Percentiles rank a stretch among this genome's conserved stretches.
phyloP scores from a whole-genome alignment of 352 stramenopile genomes.

The Poterioochromonas sp. region DNA sequence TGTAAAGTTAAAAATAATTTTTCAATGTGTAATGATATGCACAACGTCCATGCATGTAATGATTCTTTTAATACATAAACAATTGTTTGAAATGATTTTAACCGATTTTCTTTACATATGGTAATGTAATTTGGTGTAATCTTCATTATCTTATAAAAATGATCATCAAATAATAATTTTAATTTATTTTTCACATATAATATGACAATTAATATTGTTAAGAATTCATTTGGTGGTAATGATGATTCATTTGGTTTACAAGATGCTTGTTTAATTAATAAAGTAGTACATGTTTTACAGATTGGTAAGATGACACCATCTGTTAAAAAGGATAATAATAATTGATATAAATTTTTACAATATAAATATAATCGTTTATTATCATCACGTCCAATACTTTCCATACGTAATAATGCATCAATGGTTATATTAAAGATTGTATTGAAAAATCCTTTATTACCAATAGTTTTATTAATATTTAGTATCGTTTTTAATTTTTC shows the following conservation, averaged over 20 bases:
- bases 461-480: background rate
- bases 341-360: constrained; percentile 27
- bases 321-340: background rate
- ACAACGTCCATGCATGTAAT: constrained; percentile 13
- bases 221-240: background rate
- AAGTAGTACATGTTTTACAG: background rate
- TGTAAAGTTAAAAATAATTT: constrained; percentile 18
- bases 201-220: background rate
- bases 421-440: constrained; percentile 13
- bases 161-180: constrained; percentile 23
- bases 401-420: constrained; percentile 22
- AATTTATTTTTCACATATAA: background rate
- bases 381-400: constrained; percentile 28
- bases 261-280: background rate
- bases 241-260: background rate
- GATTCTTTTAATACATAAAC: background rate
- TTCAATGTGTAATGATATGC: constrained; percentile 6
- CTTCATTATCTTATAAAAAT: background rate
- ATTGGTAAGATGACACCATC: constrained; percentile 14
- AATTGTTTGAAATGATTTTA: background rate
- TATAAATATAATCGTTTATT: background rate
- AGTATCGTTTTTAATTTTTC: constrained; percentile 9
- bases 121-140: constrained; percentile 3
- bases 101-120: constrained; percentile 19
- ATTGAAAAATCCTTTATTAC: constrained; percentile 18